phyloP scores from a whole-genome alignment of 2,329 filamentous ascomycete genomes.

The Penicillium glabrum region DNA sequence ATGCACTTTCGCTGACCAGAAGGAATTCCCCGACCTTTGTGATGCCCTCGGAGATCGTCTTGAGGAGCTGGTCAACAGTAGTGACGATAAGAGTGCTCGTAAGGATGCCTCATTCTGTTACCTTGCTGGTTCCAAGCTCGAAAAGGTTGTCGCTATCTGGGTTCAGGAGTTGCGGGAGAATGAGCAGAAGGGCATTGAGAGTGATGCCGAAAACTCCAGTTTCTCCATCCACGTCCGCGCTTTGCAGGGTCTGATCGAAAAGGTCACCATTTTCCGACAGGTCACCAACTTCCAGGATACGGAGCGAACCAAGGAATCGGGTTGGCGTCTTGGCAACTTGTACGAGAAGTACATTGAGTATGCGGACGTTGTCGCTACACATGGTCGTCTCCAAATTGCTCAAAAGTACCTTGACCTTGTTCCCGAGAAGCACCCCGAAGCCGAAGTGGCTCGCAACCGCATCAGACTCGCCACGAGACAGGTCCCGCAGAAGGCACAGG shows the following conservation, averaged over 20 bases:
- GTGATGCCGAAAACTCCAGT: conserved; percentile 69
- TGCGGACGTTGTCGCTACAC: conserved; percentile 87
- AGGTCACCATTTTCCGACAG: conserved; percentile 93
- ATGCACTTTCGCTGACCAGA: conserved; percentile 90
- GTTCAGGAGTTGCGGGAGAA: conserved; percentile 82
- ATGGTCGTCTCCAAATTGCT: conserved; percentile 82
- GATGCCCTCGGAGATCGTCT: conserved; percentile 92
- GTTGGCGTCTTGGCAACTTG: conserved; percentile 84
- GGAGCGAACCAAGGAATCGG: conserved; percentile 68
- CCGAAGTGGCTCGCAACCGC: conserved; percentile 80
- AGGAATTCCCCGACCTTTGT: conserved; percentile 91
- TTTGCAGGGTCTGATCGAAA: conserved; percentile 93
- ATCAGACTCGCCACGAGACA: conserved; percentile 81
- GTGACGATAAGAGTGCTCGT: conserved; percentile 59
- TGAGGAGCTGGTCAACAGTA: conserved; percentile 61
- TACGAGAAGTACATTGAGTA: conserved; percentile 98
- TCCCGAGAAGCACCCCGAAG: conserved; percentile 78
- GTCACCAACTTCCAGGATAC: conserved; percentile 87
- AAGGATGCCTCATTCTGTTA: conserved; percentile 98
- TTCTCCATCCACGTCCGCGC: conserved; percentile 90
- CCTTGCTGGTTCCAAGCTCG: conserved; percentile 89
- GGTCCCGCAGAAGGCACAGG: conserved; percentile 43
- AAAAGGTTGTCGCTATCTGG: conserved; percentile 97
- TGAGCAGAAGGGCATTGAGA: conserved; percentile 71
- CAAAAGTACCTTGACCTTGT: conserved; percentile 90